These are phyloP conservation scores for Fusarium sp. DNA, from an alignment of 2,329 filamentous ascomycete species.

Conservation along the genomic window DNA sequence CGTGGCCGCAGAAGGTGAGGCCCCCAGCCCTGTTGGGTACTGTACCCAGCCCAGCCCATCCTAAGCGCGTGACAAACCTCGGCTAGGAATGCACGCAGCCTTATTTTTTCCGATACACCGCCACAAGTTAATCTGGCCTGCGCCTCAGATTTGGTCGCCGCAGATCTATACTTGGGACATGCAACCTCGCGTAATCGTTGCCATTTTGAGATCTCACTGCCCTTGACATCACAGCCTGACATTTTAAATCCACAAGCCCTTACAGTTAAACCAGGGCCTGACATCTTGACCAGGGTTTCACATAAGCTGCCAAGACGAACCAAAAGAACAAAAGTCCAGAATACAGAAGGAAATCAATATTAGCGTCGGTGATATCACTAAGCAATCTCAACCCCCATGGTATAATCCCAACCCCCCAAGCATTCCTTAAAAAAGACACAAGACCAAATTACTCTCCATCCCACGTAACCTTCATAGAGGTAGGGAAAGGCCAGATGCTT, in stretches of 20 bases:
- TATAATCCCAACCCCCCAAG: background rate
- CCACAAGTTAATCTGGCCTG: background rate
- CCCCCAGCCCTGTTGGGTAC: background rate
- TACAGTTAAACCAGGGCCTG: background rate
- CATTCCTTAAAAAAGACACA: background rate
- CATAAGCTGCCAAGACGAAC: slow-evolving; percentile 1
- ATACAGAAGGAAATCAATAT: background rate
- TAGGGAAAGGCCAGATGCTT: slow-evolving; percentile 58
- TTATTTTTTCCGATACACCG: background rate
- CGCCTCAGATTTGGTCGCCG: background rate
- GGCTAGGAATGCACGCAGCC: background rate
- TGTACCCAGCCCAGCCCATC: background rate
- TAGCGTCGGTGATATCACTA: slow-evolving; percentile 17
- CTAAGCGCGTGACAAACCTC: background rate
- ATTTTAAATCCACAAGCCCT: background rate
- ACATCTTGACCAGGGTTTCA: background rate
- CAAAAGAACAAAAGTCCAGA: background rate
- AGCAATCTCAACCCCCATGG: slow-evolving; percentile 2
- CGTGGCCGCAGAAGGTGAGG: background rate
- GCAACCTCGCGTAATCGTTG: background rate
- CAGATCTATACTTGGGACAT: background rate
- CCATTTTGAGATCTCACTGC: background rate
- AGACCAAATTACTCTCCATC: slow-evolving; percentile 50
- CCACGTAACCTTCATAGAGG: slow-evolving; percentile 67
- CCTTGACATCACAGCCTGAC: background rate